Evolutionary conservation across 2,329 filamentous ascomycete species (phyloP), one percentile per base, ranked within the genome.

Genomic region (Aspergillus glaucus): DNA sequence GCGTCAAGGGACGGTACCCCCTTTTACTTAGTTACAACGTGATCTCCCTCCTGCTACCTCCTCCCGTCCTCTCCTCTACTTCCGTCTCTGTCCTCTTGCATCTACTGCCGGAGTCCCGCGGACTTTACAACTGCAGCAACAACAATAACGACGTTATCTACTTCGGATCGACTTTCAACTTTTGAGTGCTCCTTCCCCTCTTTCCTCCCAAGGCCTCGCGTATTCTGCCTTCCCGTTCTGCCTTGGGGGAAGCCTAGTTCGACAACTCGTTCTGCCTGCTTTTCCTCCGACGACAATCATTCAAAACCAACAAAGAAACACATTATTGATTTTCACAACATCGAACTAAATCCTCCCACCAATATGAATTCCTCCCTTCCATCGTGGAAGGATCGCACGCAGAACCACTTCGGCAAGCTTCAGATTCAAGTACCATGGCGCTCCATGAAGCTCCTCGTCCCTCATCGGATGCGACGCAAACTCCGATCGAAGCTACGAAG

Each of bases 401-500:
- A 71, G 47, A 66, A 65, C 47, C 68, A 72, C 52, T 65, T 73
- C 48, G 68, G 68, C 47, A 74, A 74, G 54, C 66, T 71, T 46
- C 71, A 72, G 40, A 68, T 75, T 30, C 68, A 71, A 51, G 62
- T 75, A 43, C 73, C 73, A 69, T 75, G 73, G 73, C 70, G 71
- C 37, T 75, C 73, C n/a, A 68, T 75, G 43, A 70, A 75, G 53
- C 62, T 75, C 6, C 61, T 75, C 19, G 70, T 86, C 43, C 82
- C 84, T 44, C 81, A 85, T 67, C 77, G 82, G 55, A 75, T 86
- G 64, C 81, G 84, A 58, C 75, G 85, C 61, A 82, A 80, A 69
- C 75, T 86, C 66, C 77, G 85, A 53, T 87, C 84, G 50, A 85
- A 84, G 63, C 76, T 87, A 61, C 82, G 82, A 56, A 82, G 81